Percentiles rank a stretch among this genome's conserved stretches.
These are phyloP conservation scores for Wickerhamiella kazuoi DNA, from an alignment of 805 yeast genomes.

Conservation along the genomic window DNA sequence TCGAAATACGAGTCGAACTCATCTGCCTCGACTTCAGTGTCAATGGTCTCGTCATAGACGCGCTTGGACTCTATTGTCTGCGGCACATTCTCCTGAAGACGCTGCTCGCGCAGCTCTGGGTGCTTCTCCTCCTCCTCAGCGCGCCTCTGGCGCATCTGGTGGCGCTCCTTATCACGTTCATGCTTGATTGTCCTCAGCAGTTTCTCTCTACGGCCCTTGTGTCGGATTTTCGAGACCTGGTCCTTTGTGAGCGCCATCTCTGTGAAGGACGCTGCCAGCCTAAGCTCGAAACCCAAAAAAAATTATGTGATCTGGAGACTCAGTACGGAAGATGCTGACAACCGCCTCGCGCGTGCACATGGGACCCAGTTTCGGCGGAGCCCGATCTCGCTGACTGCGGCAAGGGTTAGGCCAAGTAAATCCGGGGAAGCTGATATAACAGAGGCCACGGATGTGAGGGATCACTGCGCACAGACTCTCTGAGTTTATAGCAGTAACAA, in stretches of 20 bases:
- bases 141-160: slow-evolving; percentile 57
- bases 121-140: slow-evolving; percentile 75
- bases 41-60: slow-evolving; percentile 71
- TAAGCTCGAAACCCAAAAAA: neutral
- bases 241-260: slow-evolving; percentile 15
- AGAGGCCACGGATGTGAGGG: too few relatives aligned
- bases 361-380: too few relatives aligned
- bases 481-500: too few relatives aligned
- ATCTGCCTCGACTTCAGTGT: slow-evolving; percentile 28
- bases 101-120: slow-evolving; percentile 65
- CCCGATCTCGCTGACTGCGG: too few relatives aligned
- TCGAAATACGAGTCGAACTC: slow-evolving; percentile 42
- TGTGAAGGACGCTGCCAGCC: too few relatives aligned
- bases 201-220: slow-evolving; percentile 66
- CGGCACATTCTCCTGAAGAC: slow-evolving; percentile 63
- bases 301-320: too few relatives aligned
- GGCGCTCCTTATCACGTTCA: slow-evolving; percentile 59
- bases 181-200: slow-evolving; percentile 57
- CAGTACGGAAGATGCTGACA: too few relatives aligned
- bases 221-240: slow-evolving; percentile 32
- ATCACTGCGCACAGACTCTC: too few relatives aligned
- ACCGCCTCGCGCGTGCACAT: too few relatives aligned
- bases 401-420: too few relatives aligned
- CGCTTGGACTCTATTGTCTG: slow-evolving; percentile 71
- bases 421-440: too few relatives aligned